Percentiles rank a stretch among this genome's conserved stretches.
phyloP scores from a whole-genome alignment of 106 monocot genomes.

The Apostasia ramifera region DNA sequence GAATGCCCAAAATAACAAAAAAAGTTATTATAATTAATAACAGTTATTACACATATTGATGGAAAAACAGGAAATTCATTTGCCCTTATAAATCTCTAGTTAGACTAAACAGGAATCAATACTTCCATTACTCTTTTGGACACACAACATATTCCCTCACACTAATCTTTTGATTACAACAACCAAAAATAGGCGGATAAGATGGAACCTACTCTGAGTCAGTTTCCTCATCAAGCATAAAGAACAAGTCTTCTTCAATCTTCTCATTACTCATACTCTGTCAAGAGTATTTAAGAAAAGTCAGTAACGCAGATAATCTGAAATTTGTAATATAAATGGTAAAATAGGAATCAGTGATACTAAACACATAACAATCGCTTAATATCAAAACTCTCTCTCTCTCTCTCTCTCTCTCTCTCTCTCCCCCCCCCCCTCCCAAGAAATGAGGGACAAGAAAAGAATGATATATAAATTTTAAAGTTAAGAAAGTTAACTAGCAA shows the following conservation, averaged over 20 bases:
- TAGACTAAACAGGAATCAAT: neutral
- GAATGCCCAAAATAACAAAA: neutral
- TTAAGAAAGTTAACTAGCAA: no score
- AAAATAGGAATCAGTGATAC: no score
- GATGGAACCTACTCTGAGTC: slow-evolving; percentile 70
- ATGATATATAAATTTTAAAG: no score
- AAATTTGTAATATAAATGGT: neutral
- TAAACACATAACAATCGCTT: no score
- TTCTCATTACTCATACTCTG: slow-evolving; percentile 72
- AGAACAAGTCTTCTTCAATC: slow-evolving; percentile 93
- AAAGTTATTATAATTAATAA: neutral
- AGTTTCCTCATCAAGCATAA: slow-evolving; percentile 98
- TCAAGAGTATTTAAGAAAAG: slow-evolving; percentile 5
- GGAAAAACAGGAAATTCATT: neutral
- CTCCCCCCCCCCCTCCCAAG: no score
- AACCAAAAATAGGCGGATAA: neutral
- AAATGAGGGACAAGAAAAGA: no score
- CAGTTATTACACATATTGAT: neutral
- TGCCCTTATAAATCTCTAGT: neutral
- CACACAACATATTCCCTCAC: no score
- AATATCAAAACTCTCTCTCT: no score
- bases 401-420: no score
- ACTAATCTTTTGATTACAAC: neutral
- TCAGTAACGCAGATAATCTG: neutral
- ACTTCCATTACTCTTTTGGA: neutral